phyloP scores from a whole-genome alignment of 305 asterid species.

The Ruellia speciosa region DNA sequence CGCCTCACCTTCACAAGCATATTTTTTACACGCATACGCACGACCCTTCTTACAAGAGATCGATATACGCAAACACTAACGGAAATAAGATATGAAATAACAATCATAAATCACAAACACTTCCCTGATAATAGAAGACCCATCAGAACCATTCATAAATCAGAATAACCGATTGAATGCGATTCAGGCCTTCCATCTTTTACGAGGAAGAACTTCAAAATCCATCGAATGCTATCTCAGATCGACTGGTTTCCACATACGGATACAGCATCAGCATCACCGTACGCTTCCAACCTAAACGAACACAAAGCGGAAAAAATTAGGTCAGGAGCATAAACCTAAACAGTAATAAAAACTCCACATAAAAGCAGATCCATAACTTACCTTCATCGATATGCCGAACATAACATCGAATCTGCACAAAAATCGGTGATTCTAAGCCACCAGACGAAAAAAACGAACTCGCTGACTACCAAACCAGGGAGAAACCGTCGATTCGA shows the following conservation, averaged over 20 bases:
- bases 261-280: too few relatives aligned
- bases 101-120: neutral
- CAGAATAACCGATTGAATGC: neutral
- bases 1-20: conserved; percentile 2
- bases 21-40: neutral
- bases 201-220: too few relatives aligned
- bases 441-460: neutral
- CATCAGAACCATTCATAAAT: neutral
- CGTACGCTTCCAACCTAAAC: too few relatives aligned
- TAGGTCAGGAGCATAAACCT: neutral
- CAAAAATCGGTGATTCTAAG: neutral
- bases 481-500: neutral
- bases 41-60: neutral
- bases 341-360: neutral
- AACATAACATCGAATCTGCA: neutral
- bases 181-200: too few relatives aligned
- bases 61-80: neutral
- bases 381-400: neutral
- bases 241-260: too few relatives aligned
- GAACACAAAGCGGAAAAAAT: too few relatives aligned
- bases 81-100: neutral
- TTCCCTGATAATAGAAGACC: neutral
- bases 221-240: too few relatives aligned
- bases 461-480: neutral
- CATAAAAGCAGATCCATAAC: neutral